Evolutionary conservation across 257 asterid genomes (phyloP).

Genomic region (Cynanchum wilfordii): DNA sequence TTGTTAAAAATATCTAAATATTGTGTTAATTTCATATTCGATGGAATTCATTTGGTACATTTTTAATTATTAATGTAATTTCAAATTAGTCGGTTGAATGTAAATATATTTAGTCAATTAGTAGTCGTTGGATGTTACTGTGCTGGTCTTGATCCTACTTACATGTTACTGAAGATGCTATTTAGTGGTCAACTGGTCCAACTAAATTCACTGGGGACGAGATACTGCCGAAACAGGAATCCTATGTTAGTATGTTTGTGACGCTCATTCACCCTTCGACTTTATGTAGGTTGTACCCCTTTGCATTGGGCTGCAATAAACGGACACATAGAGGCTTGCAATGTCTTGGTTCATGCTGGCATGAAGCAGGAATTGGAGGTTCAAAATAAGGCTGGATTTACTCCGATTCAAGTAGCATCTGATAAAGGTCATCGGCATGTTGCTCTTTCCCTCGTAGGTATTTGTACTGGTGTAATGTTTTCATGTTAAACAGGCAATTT

Average conservation of each 20-base stretch:
- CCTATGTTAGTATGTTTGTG: neutral
- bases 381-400: constrained; percentile 78
- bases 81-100: neutral
- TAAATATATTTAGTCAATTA: neutral
- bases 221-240: neutral
- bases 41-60: neutral
- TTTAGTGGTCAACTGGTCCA: neutral
- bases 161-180: neutral
- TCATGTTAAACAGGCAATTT: neutral
- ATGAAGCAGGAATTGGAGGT: constrained; percentile 64
- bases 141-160: neutral
- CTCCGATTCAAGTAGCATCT: constrained; percentile 88
- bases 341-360: constrained; percentile 88
- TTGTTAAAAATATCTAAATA: neutral
- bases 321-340: constrained; percentile 88
- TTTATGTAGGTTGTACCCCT: constrained; percentile 80
- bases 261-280: neutral
- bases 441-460: constrained; percentile 91
- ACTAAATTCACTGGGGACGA: neutral
- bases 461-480: constrained; percentile 17
- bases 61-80: neutral
- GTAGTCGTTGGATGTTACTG: neutral
- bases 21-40: neutral
- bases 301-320: constrained; percentile 96
- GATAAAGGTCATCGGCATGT: constrained; percentile 94